Evolutionary conservation across 1,284 basidiomycete genomes (phyloP).

Genomic region (Volvariella volvacea): DNA sequence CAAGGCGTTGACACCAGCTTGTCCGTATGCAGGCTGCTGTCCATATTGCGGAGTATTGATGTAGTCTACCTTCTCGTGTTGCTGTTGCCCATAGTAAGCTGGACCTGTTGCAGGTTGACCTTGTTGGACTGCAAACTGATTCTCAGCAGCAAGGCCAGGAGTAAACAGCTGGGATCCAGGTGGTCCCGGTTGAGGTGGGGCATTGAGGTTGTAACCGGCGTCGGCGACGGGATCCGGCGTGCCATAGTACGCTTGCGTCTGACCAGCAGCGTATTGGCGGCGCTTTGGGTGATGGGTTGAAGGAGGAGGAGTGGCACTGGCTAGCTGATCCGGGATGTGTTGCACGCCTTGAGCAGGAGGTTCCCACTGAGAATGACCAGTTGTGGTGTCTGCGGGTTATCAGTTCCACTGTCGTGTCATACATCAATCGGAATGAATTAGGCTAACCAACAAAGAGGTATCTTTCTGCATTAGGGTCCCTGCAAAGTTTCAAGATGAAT

Average conservation of each 20-base stretch:
- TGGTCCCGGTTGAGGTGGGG: constrained; percentile 13
- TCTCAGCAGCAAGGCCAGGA: constrained; percentile 67
- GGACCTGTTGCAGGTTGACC: constrained; percentile 24
- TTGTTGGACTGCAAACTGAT: constrained; percentile 55
- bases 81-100: constrained; percentile 42
- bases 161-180: constrained; percentile 72
- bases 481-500: constrained; percentile 25
- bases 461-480: constrained; percentile 77
- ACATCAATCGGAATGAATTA: constrained; percentile 1
- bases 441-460: constrained; percentile 73
- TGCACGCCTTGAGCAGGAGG: constrained; percentile 28
- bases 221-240: constrained; percentile 33
- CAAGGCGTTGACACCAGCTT: constrained; percentile 57
- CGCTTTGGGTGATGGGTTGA: constrained; percentile 45
- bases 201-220: constrained; percentile 21
- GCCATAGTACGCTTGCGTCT: constrained; percentile 83
- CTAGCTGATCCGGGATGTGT: constrained; percentile 30
- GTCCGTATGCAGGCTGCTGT: constrained; percentile 44
- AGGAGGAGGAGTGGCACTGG: constrained; percentile 33
- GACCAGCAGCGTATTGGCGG: constrained; percentile 86
- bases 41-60: constrained; percentile 38
- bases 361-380: constrained; percentile 46
- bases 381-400: constrained; percentile 33
- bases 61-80: constrained; percentile 44
- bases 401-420: constrained; percentile 1